Evolutionary conservation across 768 basidiomycete species (phyloP), one percentile per base, ranked within the genome.

Genomic region (Trametes cinnabarina): DNA sequence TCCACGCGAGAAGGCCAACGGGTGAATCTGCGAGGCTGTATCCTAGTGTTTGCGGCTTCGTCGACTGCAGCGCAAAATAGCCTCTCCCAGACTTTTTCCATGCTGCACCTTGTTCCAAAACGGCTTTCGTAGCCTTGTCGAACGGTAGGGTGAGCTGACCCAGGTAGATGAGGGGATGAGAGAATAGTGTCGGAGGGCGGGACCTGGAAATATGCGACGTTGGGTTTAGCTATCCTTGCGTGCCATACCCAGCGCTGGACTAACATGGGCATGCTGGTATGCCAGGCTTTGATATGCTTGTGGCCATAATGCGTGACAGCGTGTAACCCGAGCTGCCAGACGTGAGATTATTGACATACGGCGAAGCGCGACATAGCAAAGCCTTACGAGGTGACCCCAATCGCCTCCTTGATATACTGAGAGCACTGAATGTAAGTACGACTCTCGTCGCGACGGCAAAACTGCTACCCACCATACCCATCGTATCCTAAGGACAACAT

Each of bases 11-110:
- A 2, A 75, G 62, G 0, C 81, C 85, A 5, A 75, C 76, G 9
- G 85, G 85, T 7, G 83, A 85, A 60, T 86, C 85, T 0, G 80
- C 71, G 3, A 86, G 69, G 12, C 72, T 61, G 61, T 86, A 86
- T 0, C 81, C 83, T 1, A 74, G 42, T 0, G 72, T 74, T 55
- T 74, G 73, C 0, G 74, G 72, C 25, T 65, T 61, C 3, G 71
- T 71, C 7, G 58, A 35, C 23, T 79, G 78, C 47, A 66, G 55
- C 0, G 3, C 8, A 2, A 47, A 34, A 49, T 79, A 79, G 14
- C 74, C 78, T 0, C 3, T 6, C 4, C 74, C 75, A 17, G 39
- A 47, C 4, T n/a, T 12, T 0, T 1, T 26, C 62, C 71, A 69
- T 64, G 66, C 63, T 1, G 35, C 22, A 1, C 63, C 28, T 3